Percentiles rank a stretch among this genome's conserved stretches.
Conservation (phyloP, 345 rosid genomes). For the Lepidium aucheri region DNA sequence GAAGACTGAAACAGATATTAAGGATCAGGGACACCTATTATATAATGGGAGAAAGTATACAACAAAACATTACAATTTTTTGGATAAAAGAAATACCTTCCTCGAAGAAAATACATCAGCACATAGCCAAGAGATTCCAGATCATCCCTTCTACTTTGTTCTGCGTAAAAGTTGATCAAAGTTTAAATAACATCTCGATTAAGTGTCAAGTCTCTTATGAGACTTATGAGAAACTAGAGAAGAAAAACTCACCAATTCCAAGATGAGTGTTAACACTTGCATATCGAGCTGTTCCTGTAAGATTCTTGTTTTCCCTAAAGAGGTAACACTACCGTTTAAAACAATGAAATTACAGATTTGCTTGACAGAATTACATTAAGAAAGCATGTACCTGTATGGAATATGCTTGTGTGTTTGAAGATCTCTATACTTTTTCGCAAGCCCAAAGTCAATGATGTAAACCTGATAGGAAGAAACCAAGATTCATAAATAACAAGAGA, state of each 20-base stretch:
- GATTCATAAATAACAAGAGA: background rate
- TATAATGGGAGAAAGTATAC: background rate
- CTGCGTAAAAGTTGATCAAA: conserved; percentile 30
- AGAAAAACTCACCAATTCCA: conserved; percentile 65
- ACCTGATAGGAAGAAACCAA: conserved; percentile 15
- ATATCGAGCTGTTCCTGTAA: conserved; percentile 95
- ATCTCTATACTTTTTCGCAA: conserved; percentile 31
- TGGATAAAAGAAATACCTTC: conserved; percentile 48
- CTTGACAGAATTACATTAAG: too few species aligned
- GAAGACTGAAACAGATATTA: conserved; percentile 50
- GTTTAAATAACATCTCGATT: background rate
- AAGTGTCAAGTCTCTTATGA: background rate
- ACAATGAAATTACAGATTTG: background rate
- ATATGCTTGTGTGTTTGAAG: conserved; percentile 34
- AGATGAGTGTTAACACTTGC: conserved; percentile 97
- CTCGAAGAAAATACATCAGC: conserved; percentile 91
- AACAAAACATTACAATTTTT: background rate
- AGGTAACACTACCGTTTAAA: conserved; percentile 9
- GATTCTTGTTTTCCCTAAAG: conserved; percentile 88
- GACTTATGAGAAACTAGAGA: background rate
- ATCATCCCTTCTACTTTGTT: conserved; percentile 99
- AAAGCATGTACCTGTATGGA: conserved; percentile 21
- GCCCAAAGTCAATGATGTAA: conserved; percentile 33
- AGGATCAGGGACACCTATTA: background rate
- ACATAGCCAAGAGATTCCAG: conserved; percentile 96